phyloP scores from a whole-genome alignment of 2,329 filamentous ascomycete genomes.

The Xylaria multiplex region DNA sequence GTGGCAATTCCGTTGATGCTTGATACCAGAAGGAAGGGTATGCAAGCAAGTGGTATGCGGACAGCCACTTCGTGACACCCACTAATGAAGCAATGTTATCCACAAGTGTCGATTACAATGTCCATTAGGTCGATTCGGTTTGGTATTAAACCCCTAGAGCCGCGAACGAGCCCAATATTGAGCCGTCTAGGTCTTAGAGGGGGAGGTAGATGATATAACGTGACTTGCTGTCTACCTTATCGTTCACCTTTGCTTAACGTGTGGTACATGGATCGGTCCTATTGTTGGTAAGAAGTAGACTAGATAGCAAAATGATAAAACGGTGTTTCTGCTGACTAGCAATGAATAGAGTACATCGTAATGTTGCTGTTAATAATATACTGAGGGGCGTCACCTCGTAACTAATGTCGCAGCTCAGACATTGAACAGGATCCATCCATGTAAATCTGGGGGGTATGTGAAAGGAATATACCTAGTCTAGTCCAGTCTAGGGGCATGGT shows the following conservation, averaged over 20 bases:
- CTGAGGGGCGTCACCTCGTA: neutral
- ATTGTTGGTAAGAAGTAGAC: neutral
- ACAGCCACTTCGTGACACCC: neutral
- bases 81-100: neutral
- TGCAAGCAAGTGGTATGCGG: constrained; percentile 1
- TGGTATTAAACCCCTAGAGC: neutral
- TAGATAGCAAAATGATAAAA: neutral
- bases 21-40: neutral
- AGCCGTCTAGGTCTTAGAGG: neutral
- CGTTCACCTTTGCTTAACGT: neutral
- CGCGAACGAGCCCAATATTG: neutral
- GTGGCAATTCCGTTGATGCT: neutral
- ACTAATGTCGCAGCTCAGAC: neutral
- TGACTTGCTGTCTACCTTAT: neutral
- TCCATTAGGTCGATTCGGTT: constrained; percentile 12
- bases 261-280: neutral
- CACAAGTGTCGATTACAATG: constrained; percentile 1
- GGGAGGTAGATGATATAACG: neutral
- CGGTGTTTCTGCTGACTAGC: neutral
- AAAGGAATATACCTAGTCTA: no score
- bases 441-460: no score
- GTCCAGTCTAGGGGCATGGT: no score
- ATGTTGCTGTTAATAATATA: neutral
- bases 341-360: neutral
- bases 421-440: no score